phyloP scores from a whole-genome alignment of 1,284 basidiomycete species.

The Apiotrichum sp. region DNA sequence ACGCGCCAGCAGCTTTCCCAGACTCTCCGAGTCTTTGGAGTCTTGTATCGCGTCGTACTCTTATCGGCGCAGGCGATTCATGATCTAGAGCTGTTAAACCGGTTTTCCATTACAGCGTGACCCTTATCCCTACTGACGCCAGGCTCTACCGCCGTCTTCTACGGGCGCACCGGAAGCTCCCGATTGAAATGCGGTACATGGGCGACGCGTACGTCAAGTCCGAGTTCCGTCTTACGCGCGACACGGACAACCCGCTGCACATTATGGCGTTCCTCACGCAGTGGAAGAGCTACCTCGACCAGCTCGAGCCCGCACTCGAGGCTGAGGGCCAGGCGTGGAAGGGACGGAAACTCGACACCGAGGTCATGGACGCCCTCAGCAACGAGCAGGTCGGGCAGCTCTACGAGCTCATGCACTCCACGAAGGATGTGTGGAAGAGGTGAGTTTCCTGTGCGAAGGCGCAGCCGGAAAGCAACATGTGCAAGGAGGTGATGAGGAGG shows the following conservation, averaged over 20 bases:
- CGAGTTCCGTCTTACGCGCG: slow-evolving; percentile 74
- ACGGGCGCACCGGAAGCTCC: slow-evolving; percentile 67
- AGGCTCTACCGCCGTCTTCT: slow-evolving; percentile 76
- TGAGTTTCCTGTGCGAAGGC: slow-evolving; percentile 23
- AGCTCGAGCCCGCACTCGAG: slow-evolving; percentile 46
- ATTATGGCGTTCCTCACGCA: slow-evolving; percentile 88
- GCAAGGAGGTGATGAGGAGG: background rate
- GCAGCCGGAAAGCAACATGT: background rate
- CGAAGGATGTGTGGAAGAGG: slow-evolving; percentile 74
- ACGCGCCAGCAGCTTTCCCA: too few species aligned
- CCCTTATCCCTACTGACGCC: background rate
- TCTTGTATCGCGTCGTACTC: too few species aligned
- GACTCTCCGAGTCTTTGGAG: too few species aligned
- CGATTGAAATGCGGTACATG: slow-evolving; percentile 72
- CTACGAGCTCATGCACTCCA: slow-evolving; percentile 84
- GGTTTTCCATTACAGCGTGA: too few species aligned
- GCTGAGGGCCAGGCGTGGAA: slow-evolving; percentile 48
- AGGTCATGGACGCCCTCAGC: slow-evolving; percentile 82
- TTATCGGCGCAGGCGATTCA: too few species aligned
- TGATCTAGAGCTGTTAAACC: too few species aligned
- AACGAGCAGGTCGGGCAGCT: slow-evolving; percentile 78
- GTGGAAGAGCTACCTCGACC: slow-evolving; percentile 85
- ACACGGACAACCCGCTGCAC: slow-evolving; percentile 75
- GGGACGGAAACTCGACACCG: slow-evolving; percentile 68
- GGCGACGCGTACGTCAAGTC: slow-evolving; percentile 85